Base-by-base conservation (phyloP, 176 grass and related monocot genomes). In the Luzula sylvatica region DNA sequence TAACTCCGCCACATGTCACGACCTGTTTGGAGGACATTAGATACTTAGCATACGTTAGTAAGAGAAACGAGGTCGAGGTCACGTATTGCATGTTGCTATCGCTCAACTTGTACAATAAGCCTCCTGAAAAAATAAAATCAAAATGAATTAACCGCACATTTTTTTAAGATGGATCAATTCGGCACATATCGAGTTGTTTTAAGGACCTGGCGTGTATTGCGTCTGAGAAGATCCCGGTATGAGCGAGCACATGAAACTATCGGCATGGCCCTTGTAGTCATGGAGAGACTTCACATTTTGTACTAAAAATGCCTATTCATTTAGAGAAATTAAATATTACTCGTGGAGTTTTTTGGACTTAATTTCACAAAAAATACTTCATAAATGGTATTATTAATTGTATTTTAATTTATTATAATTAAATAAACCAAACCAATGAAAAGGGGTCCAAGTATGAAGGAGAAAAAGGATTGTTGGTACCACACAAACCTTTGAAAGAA, bases 81-180 rank as follows among this genome's bases (percentile, higher is more conserved):
- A 96, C 90, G 65, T 96, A 96, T 55, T 96, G 90, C 84, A 82
- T 76, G 77, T 96, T 96, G 68, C 81, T 86, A 53, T 96, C 90
- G 26, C 77, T 75, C 77, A 96, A 79, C 70, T 79, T 76, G 63
- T 71, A 96, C 11, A 89, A 63, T 12, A 96, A 65, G 1, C 90
- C 90, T 2, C 81, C 84, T 80, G 41, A 28, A 2, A 1, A 58
- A 5, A 18, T 5, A 52, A 23, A 39, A 38, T 48, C 5, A 0
- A 23, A 35, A 32, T 12, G 30, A 45, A 30, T 51, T 44, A 56
- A 60, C 11, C 5, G 42, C 23, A 11, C 53, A 7, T 16, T n/a
- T 16, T 13, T 3, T 42, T 29, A 27, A 1, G 15, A n/a, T n/a
- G n/a, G n/a, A 1, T 35, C 30, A 35, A 35, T 35, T 35, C 5